Percentiles rank a stretch among this genome's conserved stretches.
Evolutionary conservation across 1,284 basidiomycete species (phyloP).

Genomic region (Tremellales sp.): DNA sequence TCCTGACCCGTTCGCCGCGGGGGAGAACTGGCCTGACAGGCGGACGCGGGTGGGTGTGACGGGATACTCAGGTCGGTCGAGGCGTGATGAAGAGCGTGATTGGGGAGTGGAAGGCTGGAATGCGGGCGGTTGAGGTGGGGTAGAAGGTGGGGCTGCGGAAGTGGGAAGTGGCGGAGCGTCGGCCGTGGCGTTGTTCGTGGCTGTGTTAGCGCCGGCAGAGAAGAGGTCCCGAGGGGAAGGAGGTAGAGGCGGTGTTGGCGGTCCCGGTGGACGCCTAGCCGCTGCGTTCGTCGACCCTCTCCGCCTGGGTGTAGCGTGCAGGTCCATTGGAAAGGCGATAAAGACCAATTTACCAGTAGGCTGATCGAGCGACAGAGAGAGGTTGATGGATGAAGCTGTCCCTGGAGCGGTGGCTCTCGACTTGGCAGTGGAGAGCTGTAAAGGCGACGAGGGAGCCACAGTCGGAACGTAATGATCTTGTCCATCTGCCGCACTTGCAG

Average conservation of each 20-base stretch:
- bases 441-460: conserved; percentile 3
- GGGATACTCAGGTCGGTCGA: background rate
- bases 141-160: background rate
- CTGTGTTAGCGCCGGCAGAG: background rate
- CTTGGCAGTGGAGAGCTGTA: conserved; percentile 9
- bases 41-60: background rate
- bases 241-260: background rate
- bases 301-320: conserved; percentile 25
- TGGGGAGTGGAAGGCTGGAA: background rate
- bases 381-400: conserved; percentile 34
- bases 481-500: background rate
- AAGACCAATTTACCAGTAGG: conserved; percentile 40
- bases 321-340: conserved; percentile 31
- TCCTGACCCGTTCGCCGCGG: background rate
- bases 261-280: background rate
- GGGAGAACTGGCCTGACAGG: background rate
- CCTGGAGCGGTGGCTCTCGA: conserved; percentile 7
- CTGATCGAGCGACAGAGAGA: conserved; percentile 34
- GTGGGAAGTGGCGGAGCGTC: background rate
- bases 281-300: background rate
- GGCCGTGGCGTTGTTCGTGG: background rate
- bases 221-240: background rate
- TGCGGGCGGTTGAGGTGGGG: background rate
- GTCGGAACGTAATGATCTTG: background rate
- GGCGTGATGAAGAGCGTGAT: background rate